These are phyloP conservation scores for Bocquillonia castaneifolia DNA, from an alignment of 441 rosid genomes.

Conservation along the genomic window DNA sequence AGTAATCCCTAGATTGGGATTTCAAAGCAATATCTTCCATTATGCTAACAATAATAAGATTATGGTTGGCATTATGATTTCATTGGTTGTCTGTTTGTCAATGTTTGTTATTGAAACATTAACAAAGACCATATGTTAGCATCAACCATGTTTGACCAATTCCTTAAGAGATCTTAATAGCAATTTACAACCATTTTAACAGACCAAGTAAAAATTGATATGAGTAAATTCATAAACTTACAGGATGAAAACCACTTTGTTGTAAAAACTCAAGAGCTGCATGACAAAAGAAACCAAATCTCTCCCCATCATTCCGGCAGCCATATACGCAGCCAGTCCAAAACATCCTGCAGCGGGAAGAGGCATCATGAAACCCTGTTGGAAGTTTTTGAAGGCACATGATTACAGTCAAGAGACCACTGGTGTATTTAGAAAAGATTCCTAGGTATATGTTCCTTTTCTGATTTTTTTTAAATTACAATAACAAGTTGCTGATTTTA, in stretches of 20 bases:
- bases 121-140: neutral
- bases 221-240: conserved; percentile 32
- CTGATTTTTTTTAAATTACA: neutral
- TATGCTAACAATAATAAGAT: neutral
- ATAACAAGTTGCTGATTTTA: neutral
- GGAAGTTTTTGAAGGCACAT: neutral
- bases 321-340: conserved; percentile 74
- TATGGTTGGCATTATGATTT: neutral
- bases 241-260: conserved; percentile 88
- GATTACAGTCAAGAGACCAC: neutral
- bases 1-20: neutral
- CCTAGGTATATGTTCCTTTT: neutral
- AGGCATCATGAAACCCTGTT: conserved; percentile 14
- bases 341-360: conserved; percentile 52
- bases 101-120: neutral
- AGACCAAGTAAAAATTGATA: conserved; percentile 6
- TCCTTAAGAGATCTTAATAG: neutral
- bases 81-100: neutral
- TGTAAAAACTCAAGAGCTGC: conserved; percentile 92
- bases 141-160: conserved; percentile 5
- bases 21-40: neutral
- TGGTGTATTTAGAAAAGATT: neutral
- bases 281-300: conserved; percentile 92
- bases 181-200: neutral
- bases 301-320: conserved; percentile 68